Evolutionary conservation across 176 grass and related monocot species (phyloP).

Genomic region (Carex myosuroides): DNA sequence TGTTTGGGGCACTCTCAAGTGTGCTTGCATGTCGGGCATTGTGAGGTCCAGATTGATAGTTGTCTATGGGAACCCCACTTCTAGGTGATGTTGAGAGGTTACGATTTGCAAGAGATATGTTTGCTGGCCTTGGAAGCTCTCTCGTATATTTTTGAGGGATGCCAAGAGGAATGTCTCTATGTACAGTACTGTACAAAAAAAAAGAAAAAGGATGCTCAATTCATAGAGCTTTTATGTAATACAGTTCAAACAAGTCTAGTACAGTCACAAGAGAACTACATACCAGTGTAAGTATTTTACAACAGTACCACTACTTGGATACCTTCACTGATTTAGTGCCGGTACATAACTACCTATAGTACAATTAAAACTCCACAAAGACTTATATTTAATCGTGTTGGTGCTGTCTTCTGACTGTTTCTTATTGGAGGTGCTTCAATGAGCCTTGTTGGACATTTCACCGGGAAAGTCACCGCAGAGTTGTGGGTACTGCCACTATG

Average conservation of each 20-base stretch:
- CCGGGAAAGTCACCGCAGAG: neutral
- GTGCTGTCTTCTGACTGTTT: neutral
- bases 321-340: neutral
- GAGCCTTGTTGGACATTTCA: neutral
- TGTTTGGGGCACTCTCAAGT: slow-evolving; percentile 84
- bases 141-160: slow-evolving; percentile 44
- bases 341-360: slow-evolving; percentile 7
- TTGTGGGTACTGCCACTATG: neutral
- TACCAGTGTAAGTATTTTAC: neutral
- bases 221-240: too few species aligned
- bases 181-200: slow-evolving; percentile 42
- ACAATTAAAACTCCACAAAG: neutral
- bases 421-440: neutral
- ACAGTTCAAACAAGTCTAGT: slow-evolving; percentile 6
- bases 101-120: slow-evolving; percentile 43
- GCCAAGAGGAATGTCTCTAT: slow-evolving; percentile 42
- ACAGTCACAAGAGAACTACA: neutral
- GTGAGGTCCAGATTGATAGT: slow-evolving; percentile 53
- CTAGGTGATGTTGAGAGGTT: slow-evolving; percentile 54
- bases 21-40: slow-evolving; percentile 39
- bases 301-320: neutral
- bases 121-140: slow-evolving; percentile 40
- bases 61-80: slow-evolving; percentile 31
- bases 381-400: neutral
- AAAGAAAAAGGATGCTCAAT: slow-evolving; percentile 12